Evolutionary conservation across 2,329 filamentous ascomycete species (phyloP).

Genomic region (Cordyceps javanica): DNA sequence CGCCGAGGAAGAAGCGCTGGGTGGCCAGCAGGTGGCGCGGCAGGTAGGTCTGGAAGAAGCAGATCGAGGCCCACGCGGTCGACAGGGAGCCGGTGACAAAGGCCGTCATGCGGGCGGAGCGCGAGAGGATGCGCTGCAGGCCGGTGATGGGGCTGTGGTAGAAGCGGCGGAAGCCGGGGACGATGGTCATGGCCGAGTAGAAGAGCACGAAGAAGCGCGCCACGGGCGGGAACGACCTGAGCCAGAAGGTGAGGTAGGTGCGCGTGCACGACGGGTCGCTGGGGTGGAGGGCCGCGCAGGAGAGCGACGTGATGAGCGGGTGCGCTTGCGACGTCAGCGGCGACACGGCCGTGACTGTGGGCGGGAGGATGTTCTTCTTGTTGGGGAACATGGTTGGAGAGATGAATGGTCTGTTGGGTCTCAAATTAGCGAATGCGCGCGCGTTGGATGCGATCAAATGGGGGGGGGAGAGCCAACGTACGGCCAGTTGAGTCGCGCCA

Average conservation of each 20-base stretch:
- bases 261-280: constrained; percentile 80
- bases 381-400: constrained; percentile 82
- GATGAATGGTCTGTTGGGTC: constrained; percentile 57
- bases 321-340: constrained; percentile 81
- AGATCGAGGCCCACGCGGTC: constrained; percentile 82
- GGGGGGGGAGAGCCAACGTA: constrained; percentile 36
- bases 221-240: constrained; percentile 72
- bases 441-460: not conserved
- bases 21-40: constrained; percentile 70
- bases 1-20: constrained; percentile 84
- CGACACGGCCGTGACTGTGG: constrained; percentile 60
- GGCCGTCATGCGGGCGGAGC: constrained; percentile 66
- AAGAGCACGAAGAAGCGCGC: constrained; percentile 71
- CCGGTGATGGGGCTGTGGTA: constrained; percentile 63
- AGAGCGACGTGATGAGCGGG: constrained; percentile 76
- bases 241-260: constrained; percentile 82
- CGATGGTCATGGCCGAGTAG: constrained; percentile 60
- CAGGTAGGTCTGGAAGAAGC: constrained; percentile 76
- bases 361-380: constrained; percentile 57
- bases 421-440: not conserved
- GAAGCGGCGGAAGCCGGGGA: constrained; percentile 62
- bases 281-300: constrained; percentile 85
- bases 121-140: constrained; percentile 58
- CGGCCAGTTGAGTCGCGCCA: constrained; percentile 81
- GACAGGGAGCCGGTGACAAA: constrained; percentile 76